A percentile compares a stretch with the other conserved stretches of the same genome.
Conservation (phyloP, 1,284 basidiomycete species). For the Cryptococcus amylolentus region DNA sequence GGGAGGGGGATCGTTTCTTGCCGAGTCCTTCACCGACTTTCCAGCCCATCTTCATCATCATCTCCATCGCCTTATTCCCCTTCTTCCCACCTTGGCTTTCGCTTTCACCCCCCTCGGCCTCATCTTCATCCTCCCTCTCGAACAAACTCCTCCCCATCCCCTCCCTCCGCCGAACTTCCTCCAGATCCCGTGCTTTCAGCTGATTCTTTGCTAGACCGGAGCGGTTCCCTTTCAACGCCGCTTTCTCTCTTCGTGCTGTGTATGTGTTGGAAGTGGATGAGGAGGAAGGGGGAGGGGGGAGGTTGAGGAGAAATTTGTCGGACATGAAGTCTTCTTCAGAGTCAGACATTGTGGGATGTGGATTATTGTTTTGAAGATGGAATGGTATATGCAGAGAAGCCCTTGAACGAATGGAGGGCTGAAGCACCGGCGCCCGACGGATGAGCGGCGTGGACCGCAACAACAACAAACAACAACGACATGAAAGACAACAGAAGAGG, state of each 20-base stretch:
- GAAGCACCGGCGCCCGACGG: no score
- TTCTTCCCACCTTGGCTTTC: neutral
- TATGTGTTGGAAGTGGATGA: constrained; percentile 13
- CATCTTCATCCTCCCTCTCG: constrained; percentile 7
- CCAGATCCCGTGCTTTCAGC: constrained; percentile 27
- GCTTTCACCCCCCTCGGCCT: neutral
- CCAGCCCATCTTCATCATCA: constrained; percentile 52
- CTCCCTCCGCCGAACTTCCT: constrained; percentile 34
- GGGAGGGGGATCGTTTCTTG: constrained; percentile 23
- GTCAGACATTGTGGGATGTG: constrained; percentile 36
- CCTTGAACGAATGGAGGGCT: no score
- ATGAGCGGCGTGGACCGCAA: no score
- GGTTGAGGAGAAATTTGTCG: constrained; percentile 48
- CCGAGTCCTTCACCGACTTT: constrained; percentile 47
- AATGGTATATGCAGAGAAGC: no score
- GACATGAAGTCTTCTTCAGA: constrained; percentile 52
- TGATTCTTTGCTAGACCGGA: constrained; percentile 34
- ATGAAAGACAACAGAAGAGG: no score
- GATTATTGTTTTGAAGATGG: neutral
- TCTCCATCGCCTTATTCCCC: constrained; percentile 40
- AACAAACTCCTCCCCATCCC: constrained; percentile 41
- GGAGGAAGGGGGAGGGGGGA: constrained; percentile 7
- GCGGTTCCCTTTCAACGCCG: constrained; percentile 24
- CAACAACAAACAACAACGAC: no score
- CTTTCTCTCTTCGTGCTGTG: constrained; percentile 24